Evolutionary conservation across 495 filamentous ascomycete genomes (phyloP), one percentile per base, ranked within the genome.

Genomic region (Cercophora scortea): DNA sequence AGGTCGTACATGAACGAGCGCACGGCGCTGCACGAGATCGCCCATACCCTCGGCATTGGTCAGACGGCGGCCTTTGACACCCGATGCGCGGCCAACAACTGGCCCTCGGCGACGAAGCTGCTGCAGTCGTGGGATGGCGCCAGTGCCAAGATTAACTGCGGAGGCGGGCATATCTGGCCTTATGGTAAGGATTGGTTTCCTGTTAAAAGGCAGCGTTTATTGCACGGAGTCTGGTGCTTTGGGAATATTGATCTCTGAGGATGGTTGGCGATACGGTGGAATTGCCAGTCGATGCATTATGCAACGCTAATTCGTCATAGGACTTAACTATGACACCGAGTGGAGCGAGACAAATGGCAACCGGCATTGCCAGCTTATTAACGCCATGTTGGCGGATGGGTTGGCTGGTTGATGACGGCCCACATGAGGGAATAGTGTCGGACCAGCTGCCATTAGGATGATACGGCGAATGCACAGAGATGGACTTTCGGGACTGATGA

Each of bases 1-100:
- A 53, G 71, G 11, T 50, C 63, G 6, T 74, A 74, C 64, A 74
- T 74, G 71, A 74, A 55, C 47, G 66, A 74, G 61, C 69, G 71
- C 33, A 72, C 69, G 36, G 71, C 71, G 15, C 63, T 74, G 61
- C 71, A 74, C 58, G 71, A 74, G 65, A 74, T 69, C 41, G 34
- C 68, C 32, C 71, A 74, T 50, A 74, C 71, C 9, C 63, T 74
- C 3, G 71, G 71, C 8, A 58, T 74, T 8, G 71, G 71, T 7
- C 68, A 69, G 62, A 70, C 68, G 19, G 54, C 49, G 2, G 60
- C 61, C 7, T 74, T 74, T 51, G 63, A 74, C 46, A 49, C 45
- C 16, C 51, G 57, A 10, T 74, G 71, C 60, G 56, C 59, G 4
- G 52, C 62, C 2, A 59, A 61, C 39, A 58, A 70, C 57, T 74